A percentile compares a stretch with the other conserved stretches of the same genome.
phyloP scores from a whole-genome alignment of 2,329 filamentous ascomycete species.

The Xylaria sp. region DNA sequence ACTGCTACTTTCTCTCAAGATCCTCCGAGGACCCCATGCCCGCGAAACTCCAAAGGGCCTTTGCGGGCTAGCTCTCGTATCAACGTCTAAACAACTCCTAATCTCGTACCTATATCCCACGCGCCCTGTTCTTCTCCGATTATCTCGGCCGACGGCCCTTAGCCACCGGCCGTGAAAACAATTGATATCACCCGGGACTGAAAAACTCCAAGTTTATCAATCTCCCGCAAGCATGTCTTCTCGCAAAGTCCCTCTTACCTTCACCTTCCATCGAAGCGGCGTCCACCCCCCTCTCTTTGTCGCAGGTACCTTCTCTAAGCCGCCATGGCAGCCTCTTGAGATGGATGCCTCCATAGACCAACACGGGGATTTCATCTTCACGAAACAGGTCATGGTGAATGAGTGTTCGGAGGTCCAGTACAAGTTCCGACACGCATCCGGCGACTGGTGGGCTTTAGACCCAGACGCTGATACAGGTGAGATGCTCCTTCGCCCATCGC shows the following conservation, averaged over 20 bases:
- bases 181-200: slow-evolving; percentile 19
- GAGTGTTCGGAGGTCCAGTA: slow-evolving; percentile 74
- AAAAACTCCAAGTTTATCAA: slow-evolving; percentile 31
- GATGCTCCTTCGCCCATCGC: slow-evolving; percentile 36
- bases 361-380: slow-evolving; percentile 68
- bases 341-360: slow-evolving; percentile 67
- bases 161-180: slow-evolving; percentile 38
- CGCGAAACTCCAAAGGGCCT: slow-evolving; percentile 2
- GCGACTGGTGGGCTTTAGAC: slow-evolving; percentile 77
- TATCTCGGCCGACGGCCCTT: slow-evolving; percentile 17
- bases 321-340: slow-evolving; percentile 74
- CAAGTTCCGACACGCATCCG: slow-evolving; percentile 76
- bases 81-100: background rate
- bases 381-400: slow-evolving; percentile 64
- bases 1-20: background rate
- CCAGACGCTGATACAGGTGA: slow-evolving; percentile 69
- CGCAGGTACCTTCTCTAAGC: slow-evolving; percentile 74
- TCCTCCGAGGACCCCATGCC: background rate
- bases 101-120: slow-evolving; percentile 6
- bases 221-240: slow-evolving; percentile 49
- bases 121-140: background rate
- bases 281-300: slow-evolving; percentile 75
- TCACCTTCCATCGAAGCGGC: slow-evolving; percentile 70
- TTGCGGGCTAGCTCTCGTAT: background rate
- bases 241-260: slow-evolving; percentile 59